These are phyloP conservation scores for Chaetoscypha palmicola DNA, from an alignment of 2,329 filamentous ascomycete species.

Conservation along the genomic window DNA sequence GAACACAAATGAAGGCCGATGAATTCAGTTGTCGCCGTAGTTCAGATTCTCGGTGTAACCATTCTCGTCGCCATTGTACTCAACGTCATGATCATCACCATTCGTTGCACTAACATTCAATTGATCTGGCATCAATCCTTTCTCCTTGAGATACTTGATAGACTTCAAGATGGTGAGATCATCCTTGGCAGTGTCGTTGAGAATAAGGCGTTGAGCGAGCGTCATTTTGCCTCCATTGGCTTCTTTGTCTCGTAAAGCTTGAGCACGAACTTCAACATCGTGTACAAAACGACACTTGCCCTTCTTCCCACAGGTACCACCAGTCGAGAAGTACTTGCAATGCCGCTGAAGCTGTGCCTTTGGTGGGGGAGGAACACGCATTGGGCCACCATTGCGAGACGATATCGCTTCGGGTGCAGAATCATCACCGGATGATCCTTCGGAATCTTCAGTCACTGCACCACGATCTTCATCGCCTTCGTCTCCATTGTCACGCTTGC, in stretches of 20 bases:
- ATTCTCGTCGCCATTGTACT: slow-evolving; percentile 23
- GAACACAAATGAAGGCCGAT: slow-evolving; percentile 5
- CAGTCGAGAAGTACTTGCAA: slow-evolving; percentile 66
- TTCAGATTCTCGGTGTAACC: slow-evolving; percentile 23
- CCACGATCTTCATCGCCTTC: slow-evolving; percentile 55
- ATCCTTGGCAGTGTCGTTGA: slow-evolving; percentile 63
- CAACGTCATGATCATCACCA: slow-evolving; percentile 16
- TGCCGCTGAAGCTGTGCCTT: slow-evolving; percentile 57
- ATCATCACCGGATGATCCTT: slow-evolving; percentile 37
- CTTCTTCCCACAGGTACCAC: slow-evolving; percentile 64
- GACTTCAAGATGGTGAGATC: slow-evolving; percentile 59
- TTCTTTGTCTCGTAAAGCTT: slow-evolving; percentile 56
- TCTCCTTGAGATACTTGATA: slow-evolving; percentile 56
- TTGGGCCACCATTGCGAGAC: slow-evolving; percentile 34
- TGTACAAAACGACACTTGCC: slow-evolving; percentile 70
- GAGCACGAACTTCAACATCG: slow-evolving; percentile 55
- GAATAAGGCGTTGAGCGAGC: slow-evolving; percentile 55
- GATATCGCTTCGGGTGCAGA: slow-evolving; percentile 53
- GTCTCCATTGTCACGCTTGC: slow-evolving; percentile 61
- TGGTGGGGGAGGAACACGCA: slow-evolving; percentile 38
- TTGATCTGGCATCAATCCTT: slow-evolving; percentile 31
- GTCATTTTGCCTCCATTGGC: slow-evolving; percentile 60
- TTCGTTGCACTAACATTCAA: slow-evolving; percentile 22
- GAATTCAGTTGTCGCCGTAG: slow-evolving; percentile 23
- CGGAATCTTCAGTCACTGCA: slow-evolving; percentile 28